Evolutionary conservation across 2,329 filamentous ascomycete species (phyloP).

Genomic region (Phyllosticta citriasiana): DNA sequence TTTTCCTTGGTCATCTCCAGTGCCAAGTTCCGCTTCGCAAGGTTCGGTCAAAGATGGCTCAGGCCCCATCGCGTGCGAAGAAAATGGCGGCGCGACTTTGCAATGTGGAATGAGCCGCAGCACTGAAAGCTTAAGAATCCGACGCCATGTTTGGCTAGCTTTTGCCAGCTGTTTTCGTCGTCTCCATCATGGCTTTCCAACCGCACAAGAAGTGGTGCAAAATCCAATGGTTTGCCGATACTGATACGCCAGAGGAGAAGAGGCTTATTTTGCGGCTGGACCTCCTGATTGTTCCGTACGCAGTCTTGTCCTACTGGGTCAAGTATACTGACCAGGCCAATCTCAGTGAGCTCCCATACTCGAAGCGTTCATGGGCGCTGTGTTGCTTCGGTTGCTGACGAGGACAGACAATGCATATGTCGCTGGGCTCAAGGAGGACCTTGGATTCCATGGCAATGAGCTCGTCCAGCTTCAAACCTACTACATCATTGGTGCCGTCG

Average conservation of each 20-base stretch:
- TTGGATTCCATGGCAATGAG: slow-evolving; percentile 43
- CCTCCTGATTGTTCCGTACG: slow-evolving; percentile 46
- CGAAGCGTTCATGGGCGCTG: neutral
- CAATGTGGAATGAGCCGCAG: neutral
- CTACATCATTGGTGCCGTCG: slow-evolving; percentile 41
- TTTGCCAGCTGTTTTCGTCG: neutral
- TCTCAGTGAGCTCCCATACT: slow-evolving; percentile 32
- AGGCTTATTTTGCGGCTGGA: slow-evolving; percentile 47
- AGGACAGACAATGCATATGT: slow-evolving; percentile 46
- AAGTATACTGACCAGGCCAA: slow-evolving; percentile 49
- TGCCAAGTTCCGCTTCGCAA: neutral
- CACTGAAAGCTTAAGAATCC: neutral
- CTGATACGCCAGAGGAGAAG: slow-evolving; percentile 42
- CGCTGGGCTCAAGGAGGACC: slow-evolving; percentile 43
- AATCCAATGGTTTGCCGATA: slow-evolving; percentile 18
- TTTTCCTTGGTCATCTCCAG: neutral
- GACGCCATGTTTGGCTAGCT: neutral
- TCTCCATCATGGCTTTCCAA: neutral
- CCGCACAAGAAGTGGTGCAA: neutral
- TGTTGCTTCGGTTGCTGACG: neutral
- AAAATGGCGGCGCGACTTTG: neutral
- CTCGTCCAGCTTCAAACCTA: slow-evolving; percentile 47
- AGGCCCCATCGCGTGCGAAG: neutral
- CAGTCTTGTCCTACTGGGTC: slow-evolving; percentile 46
- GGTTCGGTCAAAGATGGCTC: neutral